Evolutionary conservation across 2,329 filamentous ascomycete genomes (phyloP), one percentile per base, ranked within the genome.

Genomic region (Helotiales sp.): DNA sequence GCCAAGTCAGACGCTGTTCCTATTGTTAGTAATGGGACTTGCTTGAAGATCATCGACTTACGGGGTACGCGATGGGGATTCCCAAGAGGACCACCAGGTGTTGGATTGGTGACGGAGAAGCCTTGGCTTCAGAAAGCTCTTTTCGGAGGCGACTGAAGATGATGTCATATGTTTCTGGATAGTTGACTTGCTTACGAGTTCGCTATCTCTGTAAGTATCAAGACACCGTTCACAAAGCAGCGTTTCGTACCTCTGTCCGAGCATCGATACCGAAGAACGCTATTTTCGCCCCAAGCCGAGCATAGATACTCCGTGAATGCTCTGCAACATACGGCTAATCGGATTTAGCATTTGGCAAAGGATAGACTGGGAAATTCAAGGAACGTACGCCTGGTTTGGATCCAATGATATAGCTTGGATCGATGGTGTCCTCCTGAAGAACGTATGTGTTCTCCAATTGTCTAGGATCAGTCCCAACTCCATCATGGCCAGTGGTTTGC

Each of bases 141-240:
- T 80, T 76, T 62, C 88, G 82, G 30, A 93, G 80, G 38, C 92
- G 84, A 57, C 86, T 79, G 71, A 97, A 96, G 22, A 98, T 85
- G 44, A 88, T 75, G 54, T 96, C 86, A 69, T 96, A 96, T 0
- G 92, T 96, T 69, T 93, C 89, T 48, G 92, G 88, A 68, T 96
- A 97, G 76, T 97, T 97, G 75, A 98, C 86, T 74, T 96, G 92
- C 69, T 96, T 91, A 34, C 93, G 85, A 8, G 93, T 97, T 24
- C 93, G 89, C 82, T 70, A 24, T 42, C 9, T 13, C 25, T 55
- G 40, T 52, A 15, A 42, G 54, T 40, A 36, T 15, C 13, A 42
- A 30, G 27, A 19, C 9, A 10, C 3, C 10, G 22, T 8, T 3
- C 5, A 82, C 76, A 71, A 30, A 10, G 12, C 10, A 86, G 75